A percentile compares a stretch with the other conserved stretches of the same genome.
Evolutionary conservation across 805 yeast genomes (phyloP).

Genomic region (Sporopachydermia quercuum): DNA sequence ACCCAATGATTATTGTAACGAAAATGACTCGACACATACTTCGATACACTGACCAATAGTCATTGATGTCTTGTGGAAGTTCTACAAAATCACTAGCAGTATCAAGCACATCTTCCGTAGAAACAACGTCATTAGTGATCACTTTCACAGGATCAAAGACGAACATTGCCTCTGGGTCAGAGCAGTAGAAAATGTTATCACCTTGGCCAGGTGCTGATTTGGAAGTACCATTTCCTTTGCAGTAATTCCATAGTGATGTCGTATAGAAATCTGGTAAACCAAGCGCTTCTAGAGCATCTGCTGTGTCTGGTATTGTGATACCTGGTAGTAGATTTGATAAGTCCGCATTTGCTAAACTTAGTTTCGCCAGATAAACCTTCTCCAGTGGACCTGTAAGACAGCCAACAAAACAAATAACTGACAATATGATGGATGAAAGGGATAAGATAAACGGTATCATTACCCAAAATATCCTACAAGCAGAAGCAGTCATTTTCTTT

Average conservation of each 20-base stretch:
- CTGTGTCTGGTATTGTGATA: not conserved
- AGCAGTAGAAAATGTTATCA: conserved; percentile 32
- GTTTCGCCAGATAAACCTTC: not conserved
- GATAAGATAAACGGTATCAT: too few species aligned
- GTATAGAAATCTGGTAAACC: conserved; percentile 34
- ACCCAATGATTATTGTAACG: conserved; percentile 33
- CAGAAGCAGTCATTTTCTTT: too few species aligned
- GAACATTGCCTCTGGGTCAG: conserved; percentile 38
- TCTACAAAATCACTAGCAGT: conserved; percentile 17
- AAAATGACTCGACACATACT: conserved; percentile 43
- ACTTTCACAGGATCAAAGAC: conserved; percentile 35
- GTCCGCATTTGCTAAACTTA: too few species aligned
- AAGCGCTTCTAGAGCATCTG: conserved; percentile 12
- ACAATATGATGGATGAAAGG: not conserved
- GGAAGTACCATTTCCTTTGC: conserved; percentile 26
- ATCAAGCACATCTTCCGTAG: conserved; percentile 12
- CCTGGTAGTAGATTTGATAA: not conserved
- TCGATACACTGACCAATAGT: conserved; percentile 30
- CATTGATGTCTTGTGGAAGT: conserved; percentile 39
- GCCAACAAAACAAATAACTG: not conserved
- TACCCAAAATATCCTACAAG: too few species aligned
- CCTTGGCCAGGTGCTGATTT: conserved; percentile 10
- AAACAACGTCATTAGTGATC: conserved; percentile 12
- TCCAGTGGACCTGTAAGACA: not conserved
- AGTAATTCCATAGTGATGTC: conserved; percentile 53